Evolutionary conservation across 2,329 filamentous ascomycete species (phyloP), one percentile per base, ranked within the genome.

Genomic region (Fusarium temperatum): DNA sequence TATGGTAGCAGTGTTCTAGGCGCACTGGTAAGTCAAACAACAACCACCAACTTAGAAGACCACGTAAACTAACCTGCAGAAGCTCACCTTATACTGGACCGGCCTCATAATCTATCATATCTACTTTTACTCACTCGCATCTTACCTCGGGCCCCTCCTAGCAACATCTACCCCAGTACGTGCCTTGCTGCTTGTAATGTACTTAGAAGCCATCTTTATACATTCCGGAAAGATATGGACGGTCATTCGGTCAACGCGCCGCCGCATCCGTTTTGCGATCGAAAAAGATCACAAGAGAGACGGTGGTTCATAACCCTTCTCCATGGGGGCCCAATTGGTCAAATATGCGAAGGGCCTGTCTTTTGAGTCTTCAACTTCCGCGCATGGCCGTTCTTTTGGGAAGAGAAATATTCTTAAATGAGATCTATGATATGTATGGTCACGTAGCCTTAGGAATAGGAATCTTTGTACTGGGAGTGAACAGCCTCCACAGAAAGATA

Each of bases 321-420:
- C 4, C 41, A 2, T 1, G 3, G 22, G 14, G 14, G 7, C 17
- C 17, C 41, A 17, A 11, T 10, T 13, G 13, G 41, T 42, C 14
- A 42, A 42, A 24, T 42, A 24, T 17, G 8, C 17, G 22, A 42
- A n/a, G 14, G 22, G 41, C 22, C 22, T 14, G 39, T 41, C 8
- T 11, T 5, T 42, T 0, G n/a, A 9, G 14, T 11, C 9, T 42
- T 17, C 6, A 24, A 24, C 9, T 14, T 9, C 22, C 6, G 22
- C 8, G 10, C 10, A n/a, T 1, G 22, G 22, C 14, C 9, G 41
- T n/a, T 5, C 0, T 17, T 6, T 24, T 8, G 9, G 41, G 9
- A 42, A 17, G n/a, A 11, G 6, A n/a, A 17, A 17, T 4, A 6
- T 2, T 42, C 0, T 24, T 17, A 1, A 17, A 13, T n/a, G 9